Evolutionary conservation across 2,329 filamentous ascomycete genomes (phyloP), one percentile per base, ranked within the genome.

Genomic region (Fusarium miscanthi): DNA sequence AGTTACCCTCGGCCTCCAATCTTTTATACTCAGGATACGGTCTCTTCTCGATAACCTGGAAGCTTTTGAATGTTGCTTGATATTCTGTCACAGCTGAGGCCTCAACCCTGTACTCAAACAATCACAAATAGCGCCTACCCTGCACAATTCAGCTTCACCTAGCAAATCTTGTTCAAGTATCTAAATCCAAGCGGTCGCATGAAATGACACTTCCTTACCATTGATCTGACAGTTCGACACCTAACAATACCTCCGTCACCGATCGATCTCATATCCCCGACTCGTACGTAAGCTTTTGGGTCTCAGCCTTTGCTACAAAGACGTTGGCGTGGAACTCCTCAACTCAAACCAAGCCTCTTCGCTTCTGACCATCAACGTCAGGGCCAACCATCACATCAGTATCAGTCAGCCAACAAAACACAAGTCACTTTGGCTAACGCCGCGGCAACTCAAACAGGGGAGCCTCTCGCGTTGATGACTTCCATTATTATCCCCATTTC

Each of bases 311-410:
- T 35, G 43, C 49, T 69, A 16, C 40, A n/a, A 45, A 69, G 25
- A 64, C 49, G 37, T 58, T 53, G 64, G 59, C 64, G 45, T 62
- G n/a, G 37, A 46, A 42, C n/a, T 27, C 27, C 49, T 21, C 54
- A 58, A 48, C 45, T 73, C 58, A 37, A 27, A 42, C 14, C 46
- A 73, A 74, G 54, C 56, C 54, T 59, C 53, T 38, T 66, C 37
- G 52, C 35, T 57, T 35, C 43, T 60, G 23, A 30, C 40, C 38
- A 33, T 31, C 38, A 33, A 57, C 54, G 58, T 46, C 60, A 41
- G 35, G 21, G 40, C 41, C 49, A 70, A 33, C 62, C 64, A 27
- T 51, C 30, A 51, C 31, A 51, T 35, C 23, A 13, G 7, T 40
- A 53, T 27, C 63, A 58, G 59, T 63, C 62, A 67, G 61, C 61